Percentiles rank a stretch among this genome's conserved stretches.
These are phyloP conservation scores for Brassica balearica DNA, from an alignment of 441 rosid species.

Conservation along the genomic window DNA sequence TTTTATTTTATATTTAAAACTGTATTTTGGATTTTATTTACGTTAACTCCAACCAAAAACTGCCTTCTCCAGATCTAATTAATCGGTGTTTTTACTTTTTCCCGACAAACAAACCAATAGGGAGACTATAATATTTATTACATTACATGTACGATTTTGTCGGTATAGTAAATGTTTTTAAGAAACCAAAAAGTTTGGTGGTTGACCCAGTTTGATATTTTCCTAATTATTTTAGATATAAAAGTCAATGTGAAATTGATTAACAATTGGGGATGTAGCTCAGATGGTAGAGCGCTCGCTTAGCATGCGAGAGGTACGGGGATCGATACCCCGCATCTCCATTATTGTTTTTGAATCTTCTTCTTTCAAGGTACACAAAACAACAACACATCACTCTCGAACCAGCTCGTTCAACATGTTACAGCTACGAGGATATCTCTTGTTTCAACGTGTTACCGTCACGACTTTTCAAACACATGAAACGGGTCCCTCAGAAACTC, in stretches of 20 bases:
- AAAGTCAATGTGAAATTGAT: neutral
- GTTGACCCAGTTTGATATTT: neutral
- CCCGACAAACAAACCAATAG: constrained; percentile 1
- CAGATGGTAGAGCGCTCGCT: constrained; percentile 99
- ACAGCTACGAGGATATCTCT: neutral
- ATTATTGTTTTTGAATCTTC: constrained; percentile 11
- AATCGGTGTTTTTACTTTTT: neutral
- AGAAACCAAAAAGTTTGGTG: neutral
- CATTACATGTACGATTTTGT: neutral
- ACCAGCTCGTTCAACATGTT: constrained; percentile 3
- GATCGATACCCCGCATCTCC: constrained; percentile 88
- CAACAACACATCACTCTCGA: neutral
- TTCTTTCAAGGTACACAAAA: neutral
- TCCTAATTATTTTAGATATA: no score
- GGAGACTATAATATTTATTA: neutral
- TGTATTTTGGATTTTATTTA: neutral
- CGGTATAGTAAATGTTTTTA: neutral
- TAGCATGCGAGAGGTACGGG: constrained; percentile 98
- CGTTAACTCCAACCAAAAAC: constrained; percentile 4
- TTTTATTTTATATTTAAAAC: neutral
- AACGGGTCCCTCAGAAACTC: neutral
- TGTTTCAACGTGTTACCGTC: neutral
- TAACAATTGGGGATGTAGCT: constrained; percentile 63
- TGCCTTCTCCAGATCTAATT: neutral
- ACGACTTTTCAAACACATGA: neutral